Evolutionary conservation across 2,329 filamentous ascomycete species (phyloP).

Genomic region (Microdochium paspali): DNA sequence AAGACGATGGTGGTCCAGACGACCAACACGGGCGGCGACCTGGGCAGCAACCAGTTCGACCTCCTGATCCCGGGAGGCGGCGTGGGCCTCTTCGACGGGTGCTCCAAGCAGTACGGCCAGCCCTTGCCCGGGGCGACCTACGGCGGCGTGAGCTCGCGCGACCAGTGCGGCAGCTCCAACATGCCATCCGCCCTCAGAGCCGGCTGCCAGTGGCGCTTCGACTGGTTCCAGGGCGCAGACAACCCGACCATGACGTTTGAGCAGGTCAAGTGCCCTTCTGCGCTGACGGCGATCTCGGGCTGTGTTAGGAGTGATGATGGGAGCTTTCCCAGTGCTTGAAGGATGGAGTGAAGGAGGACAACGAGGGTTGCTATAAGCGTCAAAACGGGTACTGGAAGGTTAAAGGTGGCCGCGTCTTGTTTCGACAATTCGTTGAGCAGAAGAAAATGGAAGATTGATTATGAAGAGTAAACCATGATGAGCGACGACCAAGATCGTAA

Average conservation of each 20-base stretch:
- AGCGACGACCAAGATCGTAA: no score
- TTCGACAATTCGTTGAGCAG: no score
- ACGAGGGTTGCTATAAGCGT: no score
- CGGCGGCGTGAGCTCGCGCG: slow-evolving; percentile 23
- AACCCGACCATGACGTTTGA: slow-evolving; percentile 35
- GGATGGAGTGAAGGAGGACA: neutral
- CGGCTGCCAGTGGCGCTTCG: slow-evolving; percentile 43
- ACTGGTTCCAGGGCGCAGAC: slow-evolving; percentile 40
- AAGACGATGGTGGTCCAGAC: slow-evolving; percentile 49
- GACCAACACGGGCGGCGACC: slow-evolving; percentile 46
- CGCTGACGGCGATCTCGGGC: slow-evolving; percentile 30
- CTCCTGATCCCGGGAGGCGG: slow-evolving; percentile 37
- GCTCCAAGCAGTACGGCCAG: slow-evolving; percentile 29
- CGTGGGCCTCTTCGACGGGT: slow-evolving; percentile 37
- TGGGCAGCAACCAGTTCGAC: slow-evolving; percentile 42
- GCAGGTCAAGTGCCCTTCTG: slow-evolving; percentile 36
- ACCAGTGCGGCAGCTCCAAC: slow-evolving; percentile 23
- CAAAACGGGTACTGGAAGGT: no score
- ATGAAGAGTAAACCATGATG: no score
- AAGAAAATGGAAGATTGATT: no score
- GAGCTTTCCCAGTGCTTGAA: neutral
- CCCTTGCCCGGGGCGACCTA: no score
- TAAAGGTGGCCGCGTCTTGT: no score
- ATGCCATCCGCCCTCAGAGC: slow-evolving; percentile 31
- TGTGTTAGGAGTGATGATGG: slow-evolving; percentile 19